Conservation (phyloP, 2,329 filamentous ascomycete species). For the Curvularia sp. region DNA sequence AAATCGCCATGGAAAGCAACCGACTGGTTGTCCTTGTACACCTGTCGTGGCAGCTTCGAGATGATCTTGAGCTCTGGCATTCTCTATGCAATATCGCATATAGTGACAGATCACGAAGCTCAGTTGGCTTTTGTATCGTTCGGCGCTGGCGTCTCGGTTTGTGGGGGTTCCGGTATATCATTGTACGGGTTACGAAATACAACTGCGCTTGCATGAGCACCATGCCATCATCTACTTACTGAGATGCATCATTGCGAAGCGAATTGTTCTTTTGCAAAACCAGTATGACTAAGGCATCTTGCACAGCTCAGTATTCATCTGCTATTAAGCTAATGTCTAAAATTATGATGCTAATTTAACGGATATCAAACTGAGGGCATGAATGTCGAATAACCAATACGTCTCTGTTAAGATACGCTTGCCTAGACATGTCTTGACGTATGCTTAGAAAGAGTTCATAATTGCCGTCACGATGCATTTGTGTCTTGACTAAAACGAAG, state of each 20-base stretch:
- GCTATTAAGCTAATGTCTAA: background rate
- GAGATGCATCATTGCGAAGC: background rate
- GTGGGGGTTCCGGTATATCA: slow-evolving; percentile 5
- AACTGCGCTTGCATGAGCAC: slow-evolving; percentile 5
- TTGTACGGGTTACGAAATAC: slow-evolving; percentile 12
- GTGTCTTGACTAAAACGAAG: background rate
- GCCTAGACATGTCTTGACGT: background rate
- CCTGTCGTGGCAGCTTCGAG: background rate
- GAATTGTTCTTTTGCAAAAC: background rate
- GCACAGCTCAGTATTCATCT: background rate
- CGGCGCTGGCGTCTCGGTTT: slow-evolving; percentile 19
- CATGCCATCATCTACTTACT: background rate
- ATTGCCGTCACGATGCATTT: background rate
- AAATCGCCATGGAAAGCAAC: slow-evolving; percentile 1
- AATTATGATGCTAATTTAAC: background rate
- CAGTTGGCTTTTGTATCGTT: slow-evolving; percentile 9
- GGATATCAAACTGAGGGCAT: background rate
- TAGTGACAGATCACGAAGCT: slow-evolving; percentile 2
- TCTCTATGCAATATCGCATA: background rate
- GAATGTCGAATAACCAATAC: too few relatives aligned
- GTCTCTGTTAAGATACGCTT: background rate
- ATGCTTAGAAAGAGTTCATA: background rate
- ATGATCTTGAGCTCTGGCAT: background rate
- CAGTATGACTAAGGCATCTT: background rate
- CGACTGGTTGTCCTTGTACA: slow-evolving; percentile 3